A percentile compares a stretch with the other conserved stretches of the same genome.
These are phyloP conservation scores for Mucor plumbeus DNA, from an alignment of 371 early-diverging fungal species.

Conservation along the genomic window DNA sequence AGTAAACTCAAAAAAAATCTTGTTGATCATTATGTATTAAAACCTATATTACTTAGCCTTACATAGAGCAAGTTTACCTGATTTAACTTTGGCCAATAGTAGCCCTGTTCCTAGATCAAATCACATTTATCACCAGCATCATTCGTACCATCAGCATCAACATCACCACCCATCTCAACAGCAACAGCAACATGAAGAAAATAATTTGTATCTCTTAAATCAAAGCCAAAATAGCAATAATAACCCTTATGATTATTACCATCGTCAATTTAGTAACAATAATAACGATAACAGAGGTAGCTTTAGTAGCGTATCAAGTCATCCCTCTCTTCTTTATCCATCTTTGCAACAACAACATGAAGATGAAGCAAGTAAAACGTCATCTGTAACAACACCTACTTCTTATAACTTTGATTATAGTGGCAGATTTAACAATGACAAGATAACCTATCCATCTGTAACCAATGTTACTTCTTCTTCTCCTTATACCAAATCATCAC, in stretches of 20 bases:
- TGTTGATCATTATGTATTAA: slow-evolving; percentile 1
- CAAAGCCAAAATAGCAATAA: background rate
- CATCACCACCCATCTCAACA: background rate
- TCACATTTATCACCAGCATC: background rate
- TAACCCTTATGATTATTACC: slow-evolving; percentile 13
- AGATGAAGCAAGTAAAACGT: slow-evolving; percentile 18
- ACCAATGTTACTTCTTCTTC: slow-evolving; percentile 5
- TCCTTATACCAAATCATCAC: slow-evolving; percentile 14
- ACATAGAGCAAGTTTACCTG: slow-evolving; percentile 1
- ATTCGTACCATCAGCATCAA: background rate
- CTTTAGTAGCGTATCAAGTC: slow-evolving; percentile 29
- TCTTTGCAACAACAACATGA: slow-evolving; percentile 7
- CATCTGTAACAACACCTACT: slow-evolving; percentile 13
- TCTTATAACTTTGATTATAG: slow-evolving; percentile 14
- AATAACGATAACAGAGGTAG: slow-evolving; percentile 16
- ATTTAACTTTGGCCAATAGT: background rate
- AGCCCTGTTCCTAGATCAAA: slow-evolving; percentile 12
- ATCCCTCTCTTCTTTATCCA: slow-evolving; percentile 25
- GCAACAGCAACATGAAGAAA: slow-evolving; percentile 6
- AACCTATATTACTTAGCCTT: slow-evolving; percentile 1
- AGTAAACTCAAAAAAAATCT: background rate
- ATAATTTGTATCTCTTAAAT: slow-evolving; percentile 10
- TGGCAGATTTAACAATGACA: background rate
- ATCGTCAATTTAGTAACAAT: background rate
- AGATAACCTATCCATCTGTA: background rate